phyloP scores from a whole-genome alignment of 306 rosid species.

The Leucaena leucocephala region DNA sequence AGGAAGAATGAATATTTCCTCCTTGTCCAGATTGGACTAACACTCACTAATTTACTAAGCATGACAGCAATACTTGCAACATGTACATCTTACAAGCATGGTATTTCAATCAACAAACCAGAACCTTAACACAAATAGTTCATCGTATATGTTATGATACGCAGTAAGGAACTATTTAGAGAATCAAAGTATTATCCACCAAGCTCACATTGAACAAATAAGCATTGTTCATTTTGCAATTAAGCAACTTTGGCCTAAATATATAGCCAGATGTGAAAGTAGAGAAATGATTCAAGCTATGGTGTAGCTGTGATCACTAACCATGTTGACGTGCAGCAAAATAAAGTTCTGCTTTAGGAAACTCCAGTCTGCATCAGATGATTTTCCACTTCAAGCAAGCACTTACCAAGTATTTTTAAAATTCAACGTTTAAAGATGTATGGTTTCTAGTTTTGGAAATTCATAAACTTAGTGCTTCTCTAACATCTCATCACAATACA shows the following conservation, averaged over 20 bases:
- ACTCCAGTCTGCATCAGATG: conserved; percentile 4
- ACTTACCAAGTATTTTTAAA: background rate
- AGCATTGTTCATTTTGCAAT: background rate
- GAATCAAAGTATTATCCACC: conserved; percentile 1
- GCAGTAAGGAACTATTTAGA: background rate
- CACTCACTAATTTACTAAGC: background rate
- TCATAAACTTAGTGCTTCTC: conserved; percentile 5
- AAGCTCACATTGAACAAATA: background rate
- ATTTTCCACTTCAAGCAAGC: conserved; percentile 18
- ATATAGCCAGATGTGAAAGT: background rate
- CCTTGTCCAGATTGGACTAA: conserved; percentile 7
- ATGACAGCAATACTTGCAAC: conserved; percentile 10
- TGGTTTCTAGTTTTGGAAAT: background rate
- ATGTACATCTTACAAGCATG: conserved; percentile 1
- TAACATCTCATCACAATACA: background rate
- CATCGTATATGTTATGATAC: background rate
- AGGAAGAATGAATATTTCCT: conserved; percentile 11
- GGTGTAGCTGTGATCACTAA: background rate
- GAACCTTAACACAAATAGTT: background rate
- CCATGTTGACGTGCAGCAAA: background rate
- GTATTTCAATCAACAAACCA: conserved; percentile 10
- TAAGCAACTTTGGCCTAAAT: background rate
- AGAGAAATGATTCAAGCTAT: background rate
- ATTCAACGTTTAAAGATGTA: background rate
- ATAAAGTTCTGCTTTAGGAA: background rate